phyloP scores from a whole-genome alignment of 805 yeast species.

The Yarrowia osloensis region DNA sequence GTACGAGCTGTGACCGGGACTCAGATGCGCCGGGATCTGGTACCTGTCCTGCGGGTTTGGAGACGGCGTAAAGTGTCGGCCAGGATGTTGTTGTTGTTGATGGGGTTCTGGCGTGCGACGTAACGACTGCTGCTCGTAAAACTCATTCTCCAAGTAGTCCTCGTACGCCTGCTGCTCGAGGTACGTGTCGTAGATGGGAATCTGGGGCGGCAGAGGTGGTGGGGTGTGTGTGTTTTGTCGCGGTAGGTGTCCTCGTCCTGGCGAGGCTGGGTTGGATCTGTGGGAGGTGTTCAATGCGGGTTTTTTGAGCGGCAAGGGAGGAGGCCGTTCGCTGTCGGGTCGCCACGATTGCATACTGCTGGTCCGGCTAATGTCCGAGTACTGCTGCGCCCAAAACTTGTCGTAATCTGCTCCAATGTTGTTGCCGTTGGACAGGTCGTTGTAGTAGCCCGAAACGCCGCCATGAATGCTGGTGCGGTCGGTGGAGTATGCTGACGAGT shows the following conservation, averaged over 20 bases:
- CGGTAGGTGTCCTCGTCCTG: background rate
- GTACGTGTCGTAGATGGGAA: slow-evolving; percentile 14
- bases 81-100: background rate
- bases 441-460: background rate
- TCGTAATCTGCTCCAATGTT: background rate
- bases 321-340: slow-evolving; percentile 4
- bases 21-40: slow-evolving; percentile 3
- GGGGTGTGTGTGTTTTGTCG: background rate
- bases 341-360: slow-evolving; percentile 20
- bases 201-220: slow-evolving; percentile 7
- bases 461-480: slow-evolving; percentile 5
- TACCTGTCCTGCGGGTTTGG: background rate
- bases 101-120: background rate
- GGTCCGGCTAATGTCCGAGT: background rate
- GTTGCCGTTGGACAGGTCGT: background rate
- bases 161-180: background rate
- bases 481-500: background rate
- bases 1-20: slow-evolving; percentile 1
- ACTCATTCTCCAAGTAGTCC: slow-evolving; percentile 2
- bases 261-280: background rate
- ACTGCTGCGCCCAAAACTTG: slow-evolving; percentile 13
- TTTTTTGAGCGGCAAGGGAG: slow-evolving; percentile 18
- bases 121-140: background rate
- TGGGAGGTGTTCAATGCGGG: slow-evolving; percentile 23
- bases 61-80: background rate